These are phyloP conservation scores for Hydrangea macrophylla DNA, from an alignment of 148 eudicot species.

Conservation along the genomic window DNA sequence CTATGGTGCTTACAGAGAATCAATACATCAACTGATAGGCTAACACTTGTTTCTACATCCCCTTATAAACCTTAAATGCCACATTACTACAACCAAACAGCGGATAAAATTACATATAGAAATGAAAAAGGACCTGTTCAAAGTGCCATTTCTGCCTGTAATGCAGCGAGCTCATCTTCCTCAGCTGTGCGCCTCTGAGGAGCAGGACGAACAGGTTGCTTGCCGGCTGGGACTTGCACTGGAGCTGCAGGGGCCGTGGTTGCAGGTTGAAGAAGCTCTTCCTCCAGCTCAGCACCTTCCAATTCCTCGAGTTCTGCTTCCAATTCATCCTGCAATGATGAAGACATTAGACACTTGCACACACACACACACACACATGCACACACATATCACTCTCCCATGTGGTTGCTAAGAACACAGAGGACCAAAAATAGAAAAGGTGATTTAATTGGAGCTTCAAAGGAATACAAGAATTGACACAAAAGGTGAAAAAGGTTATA, in stretches of 20 bases:
- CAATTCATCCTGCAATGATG: slow-evolving; percentile 46
- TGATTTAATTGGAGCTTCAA: neutral
- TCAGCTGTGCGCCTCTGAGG: slow-evolving; percentile 44
- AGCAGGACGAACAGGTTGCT: slow-evolving; percentile 39
- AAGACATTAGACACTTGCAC: neutral
- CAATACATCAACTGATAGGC: neutral
- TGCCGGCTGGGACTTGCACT: slow-evolving; percentile 35
- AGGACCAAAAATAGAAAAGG: neutral
- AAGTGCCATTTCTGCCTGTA: slow-evolving; percentile 75
- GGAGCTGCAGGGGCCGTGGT: slow-evolving; percentile 41
- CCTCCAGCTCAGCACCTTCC: slow-evolving; percentile 50
- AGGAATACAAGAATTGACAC: neutral
- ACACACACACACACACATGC: neutral
- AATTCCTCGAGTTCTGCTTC: slow-evolving; percentile 66
- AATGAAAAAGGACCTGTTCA: slow-evolving; percentile 25
- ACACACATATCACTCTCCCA: neutral
- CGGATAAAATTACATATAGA: slow-evolving; percentile 10
- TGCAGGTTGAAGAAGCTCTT: slow-evolving; percentile 51
- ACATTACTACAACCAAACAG: neutral
- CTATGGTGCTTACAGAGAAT: slow-evolving; percentile 1
- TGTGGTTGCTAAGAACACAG: neutral
- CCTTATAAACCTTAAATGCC: neutral
- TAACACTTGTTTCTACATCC: slow-evolving; percentile 2
- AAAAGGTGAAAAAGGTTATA: no score
- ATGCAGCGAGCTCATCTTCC: slow-evolving; percentile 67